A percentile compares a stretch with the other conserved stretches of the same genome.
These are phyloP conservation scores for Aspergillus vadensis DNA, from an alignment of 2,329 filamentous ascomycete species.

Conservation along the genomic window DNA sequence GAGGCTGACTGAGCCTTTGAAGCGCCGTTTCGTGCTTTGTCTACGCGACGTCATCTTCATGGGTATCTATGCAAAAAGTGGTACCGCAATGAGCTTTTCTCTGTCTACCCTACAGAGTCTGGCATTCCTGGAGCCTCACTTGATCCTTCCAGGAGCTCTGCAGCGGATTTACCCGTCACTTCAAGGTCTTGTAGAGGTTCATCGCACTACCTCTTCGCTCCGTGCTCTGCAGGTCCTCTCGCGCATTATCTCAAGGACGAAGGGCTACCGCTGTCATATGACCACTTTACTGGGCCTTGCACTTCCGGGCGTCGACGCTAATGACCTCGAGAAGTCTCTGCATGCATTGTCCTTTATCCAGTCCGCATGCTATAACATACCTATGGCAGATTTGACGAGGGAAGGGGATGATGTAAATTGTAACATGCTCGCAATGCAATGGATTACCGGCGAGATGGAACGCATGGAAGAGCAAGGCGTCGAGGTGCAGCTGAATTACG, in stretches of 20 bases:
- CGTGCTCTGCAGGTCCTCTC: constrained; percentile 90
- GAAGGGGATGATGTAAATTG: constrained; percentile 69
- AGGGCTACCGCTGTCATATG: constrained; percentile 95
- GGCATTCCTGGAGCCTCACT: constrained; percentile 84
- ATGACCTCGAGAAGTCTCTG: constrained; percentile 94
- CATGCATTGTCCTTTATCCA: constrained; percentile 95
- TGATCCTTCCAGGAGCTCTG: constrained; percentile 88
- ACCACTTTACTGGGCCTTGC: constrained; percentile 91
- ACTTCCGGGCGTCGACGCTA: constrained; percentile 93
- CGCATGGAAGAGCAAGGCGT: constrained; percentile 87
- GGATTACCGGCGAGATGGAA: constrained; percentile 93
- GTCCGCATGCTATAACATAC: constrained; percentile 93
- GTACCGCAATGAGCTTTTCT: constrained; percentile 86
- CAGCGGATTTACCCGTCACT: constrained; percentile 97
- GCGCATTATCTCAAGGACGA: constrained; percentile 85
- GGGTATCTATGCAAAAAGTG: constrained; percentile 96
- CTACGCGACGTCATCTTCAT: constrained; percentile 94
- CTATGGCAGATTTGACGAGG: constrained; percentile 78
- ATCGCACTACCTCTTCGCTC: constrained; percentile 90
- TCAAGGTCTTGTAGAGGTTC: constrained; percentile 94
- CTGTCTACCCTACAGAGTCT: constrained; percentile 86
- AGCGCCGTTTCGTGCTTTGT: constrained; percentile 83
- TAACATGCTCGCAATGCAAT: constrained; percentile 79
- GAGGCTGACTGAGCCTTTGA: constrained; percentile 76
- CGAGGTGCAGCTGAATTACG: constrained; percentile 82